Conservation (phyloP, 805 yeast genomes). For the Candida ficus region DNA sequence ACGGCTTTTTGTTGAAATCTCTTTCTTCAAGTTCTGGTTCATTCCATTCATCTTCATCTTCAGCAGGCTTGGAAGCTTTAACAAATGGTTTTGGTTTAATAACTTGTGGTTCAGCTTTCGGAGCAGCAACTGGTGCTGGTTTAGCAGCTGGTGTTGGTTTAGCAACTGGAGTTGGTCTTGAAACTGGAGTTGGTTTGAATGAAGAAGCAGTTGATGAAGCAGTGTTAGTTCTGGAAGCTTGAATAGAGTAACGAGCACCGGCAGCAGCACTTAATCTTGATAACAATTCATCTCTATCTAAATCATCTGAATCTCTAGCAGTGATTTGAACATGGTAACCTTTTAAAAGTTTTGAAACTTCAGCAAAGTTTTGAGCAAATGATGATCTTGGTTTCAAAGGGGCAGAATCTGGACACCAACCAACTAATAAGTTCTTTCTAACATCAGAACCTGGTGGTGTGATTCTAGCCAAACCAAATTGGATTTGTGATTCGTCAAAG, state of each 20-base stretch:
- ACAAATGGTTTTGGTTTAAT: conserved; percentile 16
- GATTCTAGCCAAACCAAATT: conserved; percentile 85
- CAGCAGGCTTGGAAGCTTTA: conserved; percentile 13
- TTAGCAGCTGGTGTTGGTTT: conserved; percentile 25
- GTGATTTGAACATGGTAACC: conserved; percentile 96
- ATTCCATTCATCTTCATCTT: conserved; percentile 35
- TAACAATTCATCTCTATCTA: conserved; percentile 72
- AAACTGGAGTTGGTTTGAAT: conserved; percentile 19
- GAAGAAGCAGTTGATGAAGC: conserved; percentile 26
- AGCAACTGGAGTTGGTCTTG: conserved; percentile 22
- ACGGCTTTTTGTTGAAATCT: conserved; percentile 42
- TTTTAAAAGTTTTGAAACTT: conserved; percentile 59
- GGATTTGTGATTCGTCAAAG: conserved; percentile 83
- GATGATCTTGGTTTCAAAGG: conserved; percentile 73
- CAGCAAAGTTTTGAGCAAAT: conserved; percentile 73
- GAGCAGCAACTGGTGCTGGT: conserved; percentile 18
- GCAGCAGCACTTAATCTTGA: conserved; percentile 83
- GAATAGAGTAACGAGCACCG: conserved; percentile 89
- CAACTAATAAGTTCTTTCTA: conserved; percentile 74
- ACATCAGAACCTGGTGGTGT: conserved; percentile 91
- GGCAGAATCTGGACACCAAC: conserved; percentile 98
- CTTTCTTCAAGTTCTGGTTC: conserved; percentile 44
- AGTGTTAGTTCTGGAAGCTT: conserved; percentile 31
- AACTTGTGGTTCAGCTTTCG: conserved; percentile 20
- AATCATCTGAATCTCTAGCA: conserved; percentile 90